These are phyloP conservation scores for Phytopythium mirpurense DNA, from an alignment of 352 stramenopile genomes.

Conservation along the genomic window DNA sequence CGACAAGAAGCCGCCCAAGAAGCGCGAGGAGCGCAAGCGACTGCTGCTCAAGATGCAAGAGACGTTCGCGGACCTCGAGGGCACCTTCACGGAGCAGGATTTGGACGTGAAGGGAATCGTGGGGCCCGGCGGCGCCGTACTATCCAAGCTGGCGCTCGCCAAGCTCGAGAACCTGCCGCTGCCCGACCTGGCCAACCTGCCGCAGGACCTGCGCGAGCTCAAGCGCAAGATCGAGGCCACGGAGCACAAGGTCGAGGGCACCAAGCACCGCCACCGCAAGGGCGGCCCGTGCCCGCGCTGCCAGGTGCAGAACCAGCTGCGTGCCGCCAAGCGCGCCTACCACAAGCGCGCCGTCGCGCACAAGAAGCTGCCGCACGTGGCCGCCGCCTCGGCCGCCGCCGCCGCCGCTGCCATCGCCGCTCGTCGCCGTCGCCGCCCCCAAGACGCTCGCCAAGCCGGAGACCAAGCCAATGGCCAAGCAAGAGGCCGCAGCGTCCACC, in stretches of 20 bases:
- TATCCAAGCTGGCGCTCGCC: constrained; percentile 61
- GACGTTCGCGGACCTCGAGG: constrained; percentile 57
- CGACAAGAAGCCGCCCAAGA: constrained; percentile 57
- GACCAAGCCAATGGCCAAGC: neutral
- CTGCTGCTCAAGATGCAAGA: constrained; percentile 66
- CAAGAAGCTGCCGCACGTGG: constrained; percentile 73
- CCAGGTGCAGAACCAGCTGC: constrained; percentile 80
- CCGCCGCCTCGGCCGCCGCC: constrained; percentile 7
- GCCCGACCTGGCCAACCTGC: constrained; percentile 68
- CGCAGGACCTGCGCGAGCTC: constrained; percentile 73
- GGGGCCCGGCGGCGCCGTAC: constrained; percentile 25
- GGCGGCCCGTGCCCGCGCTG: constrained; percentile 73
- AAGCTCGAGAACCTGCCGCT: constrained; percentile 69
- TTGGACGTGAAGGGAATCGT: constrained; percentile 61
- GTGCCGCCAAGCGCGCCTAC: constrained; percentile 72
- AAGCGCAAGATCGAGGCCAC: constrained; percentile 85
- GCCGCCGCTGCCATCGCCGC: constrained; percentile 3
- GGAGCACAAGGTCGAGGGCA: constrained; percentile 81
- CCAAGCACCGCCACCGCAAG: constrained; percentile 84
- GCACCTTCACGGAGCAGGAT: constrained; percentile 62
- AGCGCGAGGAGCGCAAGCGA: constrained; percentile 56
- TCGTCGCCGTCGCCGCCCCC: neutral
- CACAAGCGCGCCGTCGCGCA: constrained; percentile 76
- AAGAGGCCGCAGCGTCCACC: neutral
- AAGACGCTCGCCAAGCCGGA: neutral